phyloP scores from a whole-genome alignment of 306 rosid genomes.

The Gleditsia sinensis region DNA sequence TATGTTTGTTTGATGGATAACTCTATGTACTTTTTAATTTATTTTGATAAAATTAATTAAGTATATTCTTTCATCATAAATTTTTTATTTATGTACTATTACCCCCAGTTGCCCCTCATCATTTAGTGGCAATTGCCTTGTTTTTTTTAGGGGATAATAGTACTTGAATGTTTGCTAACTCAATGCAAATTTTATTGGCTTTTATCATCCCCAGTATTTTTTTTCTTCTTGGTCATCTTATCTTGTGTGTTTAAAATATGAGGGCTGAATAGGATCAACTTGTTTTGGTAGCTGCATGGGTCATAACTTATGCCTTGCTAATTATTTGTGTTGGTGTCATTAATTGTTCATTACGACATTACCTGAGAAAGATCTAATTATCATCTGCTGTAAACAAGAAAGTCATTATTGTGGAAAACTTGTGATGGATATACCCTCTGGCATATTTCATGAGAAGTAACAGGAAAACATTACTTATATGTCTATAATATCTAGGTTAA shows the following conservation, averaged over 20 bases:
- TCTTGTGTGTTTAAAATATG: neutral
- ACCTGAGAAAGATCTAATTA: conserved; percentile 15
- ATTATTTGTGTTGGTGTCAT: neutral
- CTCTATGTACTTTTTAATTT: conserved; percentile 7
- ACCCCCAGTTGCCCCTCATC: neutral
- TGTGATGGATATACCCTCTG: conserved; percentile 20
- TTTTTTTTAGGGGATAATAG: neutral
- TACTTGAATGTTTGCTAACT: conserved; percentile 22
- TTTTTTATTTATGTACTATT: conserved; percentile 17
- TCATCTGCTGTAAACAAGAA: conserved; percentile 15
- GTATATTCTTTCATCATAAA: conserved; percentile 6
- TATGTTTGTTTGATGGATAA: conserved; percentile 36
- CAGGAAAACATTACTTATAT: conserved; percentile 17
- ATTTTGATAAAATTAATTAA: conserved; percentile 7
- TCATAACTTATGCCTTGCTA: conserved; percentile 2
- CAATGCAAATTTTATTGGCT: conserved; percentile 2
- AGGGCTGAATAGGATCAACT: neutral
- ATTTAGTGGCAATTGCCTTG: neutral
- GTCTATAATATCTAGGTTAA: conserved; percentile 27
- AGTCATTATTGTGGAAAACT: conserved; percentile 14
- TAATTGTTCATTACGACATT: neutral
- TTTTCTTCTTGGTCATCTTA: neutral
- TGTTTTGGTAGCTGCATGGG: conserved; percentile 4
- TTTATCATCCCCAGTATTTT: neutral
- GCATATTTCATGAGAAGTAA: conserved; percentile 29